Base-by-base conservation (phyloP, 1,284 basidiomycete genomes). In the Agaricales sp. region DNA sequence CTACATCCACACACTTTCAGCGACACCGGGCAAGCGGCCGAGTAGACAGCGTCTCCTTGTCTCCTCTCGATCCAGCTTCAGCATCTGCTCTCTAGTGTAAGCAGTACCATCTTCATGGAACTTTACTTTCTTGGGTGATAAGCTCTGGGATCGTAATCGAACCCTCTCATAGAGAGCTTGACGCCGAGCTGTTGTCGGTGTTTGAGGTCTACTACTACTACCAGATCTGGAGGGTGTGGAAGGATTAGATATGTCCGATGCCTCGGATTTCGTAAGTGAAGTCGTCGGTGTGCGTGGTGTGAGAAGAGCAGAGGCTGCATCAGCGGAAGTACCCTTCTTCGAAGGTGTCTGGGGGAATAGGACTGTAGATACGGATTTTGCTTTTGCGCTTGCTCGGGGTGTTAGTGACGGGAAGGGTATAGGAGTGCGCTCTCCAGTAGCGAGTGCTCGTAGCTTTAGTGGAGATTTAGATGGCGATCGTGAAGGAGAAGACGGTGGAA, bases 1-100 rank as follows among this genome's bases (percentile, higher is more conserved):
- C 61, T 58, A 84, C 87, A 89, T 88, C 85, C 87, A 89, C n/a
- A 83, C 74, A 53, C 85, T 84, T 60, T 89, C 86, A n/a, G 86
- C 87, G 18, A 89, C 74, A 12, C 82, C 80, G 23, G 74, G 73
- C 8, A 90, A 73, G n/a, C 86, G 77, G 48, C 86, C 86, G 6
- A 90, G 69, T 16, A 88, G 62, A 56, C 84, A 86, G 37, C 82
- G 71, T 49, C 82, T 71, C 50, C 85, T 74, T 64, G 82, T 77
- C 59, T 86, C 85, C 50, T 87, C 86, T 58, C 87, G 83, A 35
- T 78, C 71, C 47, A 87, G 66, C 61, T 81, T 84, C 43, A 80
- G 61, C 51, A 89, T 69, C 56, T 85, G 75, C 49, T 86, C 83
- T 52, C 70, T 75, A 24, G 75, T 75, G 57, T 85, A 64, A 50